Conservation (phyloP, 2,329 filamentous ascomycete species). For the Escovopsis sp. region DNA sequence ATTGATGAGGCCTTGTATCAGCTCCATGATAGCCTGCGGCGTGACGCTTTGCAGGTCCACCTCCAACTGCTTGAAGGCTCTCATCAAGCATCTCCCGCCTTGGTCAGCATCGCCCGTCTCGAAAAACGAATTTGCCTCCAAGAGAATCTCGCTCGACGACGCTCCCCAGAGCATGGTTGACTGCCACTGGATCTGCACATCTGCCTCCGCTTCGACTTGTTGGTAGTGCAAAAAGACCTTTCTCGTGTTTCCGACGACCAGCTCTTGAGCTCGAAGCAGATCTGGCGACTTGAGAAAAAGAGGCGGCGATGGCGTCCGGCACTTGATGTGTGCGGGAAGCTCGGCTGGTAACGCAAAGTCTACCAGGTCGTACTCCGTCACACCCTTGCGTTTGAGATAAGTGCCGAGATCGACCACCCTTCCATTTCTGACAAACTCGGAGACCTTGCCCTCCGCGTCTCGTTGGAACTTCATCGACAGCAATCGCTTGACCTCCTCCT, state of each 20-base stretch:
- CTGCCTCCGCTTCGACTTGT: conserved; percentile 26
- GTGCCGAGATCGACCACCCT: conserved; percentile 36
- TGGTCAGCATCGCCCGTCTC: conserved; percentile 25
- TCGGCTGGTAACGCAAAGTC: conserved; percentile 29
- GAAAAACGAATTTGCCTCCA: conserved; percentile 29
- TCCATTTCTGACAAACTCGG: conserved; percentile 37
- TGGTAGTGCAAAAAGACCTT: conserved; percentile 30
- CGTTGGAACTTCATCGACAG: conserved; percentile 38
- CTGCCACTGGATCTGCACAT: conserved; percentile 25
- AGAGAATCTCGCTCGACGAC: conserved; percentile 27
- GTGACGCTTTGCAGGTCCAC: conserved; percentile 28
- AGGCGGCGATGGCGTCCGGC: conserved; percentile 30
- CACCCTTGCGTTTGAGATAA: conserved; percentile 37
- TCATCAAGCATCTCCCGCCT: conserved; percentile 25
- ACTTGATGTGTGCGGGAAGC: conserved; percentile 28
- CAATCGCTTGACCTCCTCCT: conserved; percentile 35
- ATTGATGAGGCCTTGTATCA: conserved; percentile 29
- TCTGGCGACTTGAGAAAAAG: conserved; percentile 28
- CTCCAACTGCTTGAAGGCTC: conserved; percentile 28
- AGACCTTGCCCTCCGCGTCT: conserved; percentile 37
- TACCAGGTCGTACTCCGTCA: conserved; percentile 36
- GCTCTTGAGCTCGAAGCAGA: conserved; percentile 28
- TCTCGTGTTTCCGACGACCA: conserved; percentile 27
- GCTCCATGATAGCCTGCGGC: conserved; percentile 27
- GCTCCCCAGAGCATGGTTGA: conserved; percentile 29